Conservation (phyloP, 306 rosid genomes). For the Prunus davidiana region DNA sequence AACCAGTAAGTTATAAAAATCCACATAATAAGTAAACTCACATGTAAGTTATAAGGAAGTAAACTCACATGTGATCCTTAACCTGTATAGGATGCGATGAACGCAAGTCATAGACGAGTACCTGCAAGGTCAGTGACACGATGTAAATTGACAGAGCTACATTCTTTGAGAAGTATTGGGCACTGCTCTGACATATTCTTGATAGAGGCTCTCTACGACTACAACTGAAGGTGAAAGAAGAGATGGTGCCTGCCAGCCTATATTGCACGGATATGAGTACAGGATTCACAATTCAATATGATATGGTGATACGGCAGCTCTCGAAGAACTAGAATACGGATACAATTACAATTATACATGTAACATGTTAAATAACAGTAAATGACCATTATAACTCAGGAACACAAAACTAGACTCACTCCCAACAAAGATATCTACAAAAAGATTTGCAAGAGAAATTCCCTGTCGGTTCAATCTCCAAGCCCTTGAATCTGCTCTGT, state of each 20-base stretch:
- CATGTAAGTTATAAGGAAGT: not conserved
- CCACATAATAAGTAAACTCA: not conserved
- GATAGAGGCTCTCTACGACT: not conserved
- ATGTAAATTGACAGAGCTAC: not conserved
- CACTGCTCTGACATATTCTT: not conserved
- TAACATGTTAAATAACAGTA: no score
- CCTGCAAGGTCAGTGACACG: conserved; percentile 47
- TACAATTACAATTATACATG: no score
- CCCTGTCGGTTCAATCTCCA: no score
- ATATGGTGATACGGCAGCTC: not conserved
- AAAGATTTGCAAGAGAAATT: no score
- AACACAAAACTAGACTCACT: no score
- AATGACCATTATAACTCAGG: no score
- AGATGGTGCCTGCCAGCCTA: not conserved
- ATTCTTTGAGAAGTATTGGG: not conserved
- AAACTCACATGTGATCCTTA: conserved; percentile 85
- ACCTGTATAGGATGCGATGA: conserved; percentile 67
- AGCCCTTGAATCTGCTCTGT: no score
- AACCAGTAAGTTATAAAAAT: conserved; percentile 10
- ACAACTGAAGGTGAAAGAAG: not conserved
- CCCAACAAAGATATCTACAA: no score
- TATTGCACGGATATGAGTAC: no score
- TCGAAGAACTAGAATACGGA: not conserved
- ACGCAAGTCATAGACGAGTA: conserved; percentile 84
- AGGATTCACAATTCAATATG: not conserved